Evolutionary conservation across 2,329 filamentous ascomycete species (phyloP).

Genomic region (Pseudovirgaria hyperparasitica): DNA sequence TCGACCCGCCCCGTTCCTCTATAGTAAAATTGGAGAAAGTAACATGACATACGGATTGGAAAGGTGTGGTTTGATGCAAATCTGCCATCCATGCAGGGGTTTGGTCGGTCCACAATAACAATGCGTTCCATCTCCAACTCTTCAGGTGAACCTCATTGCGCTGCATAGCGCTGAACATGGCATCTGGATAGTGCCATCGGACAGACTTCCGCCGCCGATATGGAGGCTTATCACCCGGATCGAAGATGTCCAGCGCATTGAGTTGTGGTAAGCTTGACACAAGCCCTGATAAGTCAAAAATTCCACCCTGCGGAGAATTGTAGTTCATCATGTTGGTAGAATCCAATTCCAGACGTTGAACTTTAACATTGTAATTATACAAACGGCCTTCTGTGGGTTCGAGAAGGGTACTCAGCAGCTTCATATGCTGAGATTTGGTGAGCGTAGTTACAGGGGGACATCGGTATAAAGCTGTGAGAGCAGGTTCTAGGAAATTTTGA

Average conservation of each 20-base stretch:
- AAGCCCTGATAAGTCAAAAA: slow-evolving; percentile 44
- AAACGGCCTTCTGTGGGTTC: slow-evolving; percentile 23
- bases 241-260: slow-evolving; percentile 57
- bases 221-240: slow-evolving; percentile 54
- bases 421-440: slow-evolving; percentile 30
- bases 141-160: slow-evolving; percentile 32
- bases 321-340: slow-evolving; percentile 44
- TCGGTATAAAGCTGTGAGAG: slow-evolving; percentile 58
- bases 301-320: slow-evolving; percentile 38
- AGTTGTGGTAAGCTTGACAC: slow-evolving; percentile 54
- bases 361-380: slow-evolving; percentile 56
- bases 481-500: slow-evolving; percentile 55
- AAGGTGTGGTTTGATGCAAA: slow-evolving; percentile 33
- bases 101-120: too few species aligned
- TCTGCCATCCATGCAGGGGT: slow-evolving; percentile 26
- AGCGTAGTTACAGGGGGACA: slow-evolving; percentile 50
- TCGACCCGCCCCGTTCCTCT: slow-evolving; percentile 8
- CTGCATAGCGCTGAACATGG: slow-evolving; percentile 53
- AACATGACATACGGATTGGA: slow-evolving; percentile 22
- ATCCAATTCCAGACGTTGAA: slow-evolving; percentile 58
- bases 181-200: slow-evolving; percentile 54
- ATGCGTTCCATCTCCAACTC: slow-evolving; percentile 44
- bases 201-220: slow-evolving; percentile 44
- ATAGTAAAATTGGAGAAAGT: slow-evolving; percentile 22
- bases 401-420: slow-evolving; percentile 42